phyloP scores from a whole-genome alignment of 2,329 filamentous ascomycete genomes.

The Colletotrichum ledebouriae region DNA sequence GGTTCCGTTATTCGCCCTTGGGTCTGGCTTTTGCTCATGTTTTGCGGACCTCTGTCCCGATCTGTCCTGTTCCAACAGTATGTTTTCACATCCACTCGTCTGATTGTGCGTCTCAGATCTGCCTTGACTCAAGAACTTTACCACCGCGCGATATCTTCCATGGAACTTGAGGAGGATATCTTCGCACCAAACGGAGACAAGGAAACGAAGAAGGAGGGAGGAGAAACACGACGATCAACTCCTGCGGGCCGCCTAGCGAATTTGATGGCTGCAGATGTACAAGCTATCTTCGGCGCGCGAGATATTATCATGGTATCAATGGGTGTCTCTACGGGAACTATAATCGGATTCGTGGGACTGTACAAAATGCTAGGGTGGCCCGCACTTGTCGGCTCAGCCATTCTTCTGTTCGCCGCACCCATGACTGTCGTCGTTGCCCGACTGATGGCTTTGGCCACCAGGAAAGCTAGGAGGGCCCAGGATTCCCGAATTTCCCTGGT shows the following conservation, averaged over 20 bases:
- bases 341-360: constrained; percentile 63
- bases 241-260: constrained; percentile 67
- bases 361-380: constrained; percentile 70
- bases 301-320: constrained; percentile 63
- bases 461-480: constrained; percentile 66
- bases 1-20: constrained; percentile 61
- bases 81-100: constrained; percentile 68
- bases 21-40: constrained; percentile 68
- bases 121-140: constrained; percentile 72
- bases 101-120: constrained; percentile 68
- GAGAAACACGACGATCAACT: constrained; percentile 49
- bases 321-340: constrained; percentile 62
- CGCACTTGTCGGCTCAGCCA: constrained; percentile 64
- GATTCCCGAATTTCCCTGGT: constrained; percentile 70
- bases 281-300: constrained; percentile 65
- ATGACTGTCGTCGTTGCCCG: constrained; percentile 64
- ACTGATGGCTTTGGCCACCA: constrained; percentile 63
- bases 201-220: constrained; percentile 46
- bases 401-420: constrained; percentile 63
- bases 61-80: constrained; percentile 69
- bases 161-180: constrained; percentile 69
- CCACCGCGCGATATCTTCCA: constrained; percentile 66
- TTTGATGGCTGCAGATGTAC: constrained; percentile 71
- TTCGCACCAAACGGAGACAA: constrained; percentile 51
- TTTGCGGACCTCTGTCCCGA: constrained; percentile 62